phyloP scores from a whole-genome alignment of 2,329 filamentous ascomycete species.

The Didymella segeticola region DNA sequence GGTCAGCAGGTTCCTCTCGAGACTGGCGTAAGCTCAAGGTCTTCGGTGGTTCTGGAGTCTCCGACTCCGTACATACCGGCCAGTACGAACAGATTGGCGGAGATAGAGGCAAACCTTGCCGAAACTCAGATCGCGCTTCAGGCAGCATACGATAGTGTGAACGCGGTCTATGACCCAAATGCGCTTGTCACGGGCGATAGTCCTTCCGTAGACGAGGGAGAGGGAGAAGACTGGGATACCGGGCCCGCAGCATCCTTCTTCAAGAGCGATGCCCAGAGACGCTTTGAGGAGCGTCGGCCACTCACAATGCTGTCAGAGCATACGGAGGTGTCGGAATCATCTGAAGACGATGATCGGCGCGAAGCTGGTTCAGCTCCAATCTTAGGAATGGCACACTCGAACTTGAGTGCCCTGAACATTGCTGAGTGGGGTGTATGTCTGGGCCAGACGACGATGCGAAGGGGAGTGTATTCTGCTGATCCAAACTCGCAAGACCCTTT shows the following conservation, averaged over 20 bases:
- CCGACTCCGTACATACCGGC: not conserved
- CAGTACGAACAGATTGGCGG: not conserved
- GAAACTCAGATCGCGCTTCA: too few relatives aligned
- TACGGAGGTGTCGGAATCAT: not conserved
- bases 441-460: not conserved
- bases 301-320: not conserved
- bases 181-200: not conserved
- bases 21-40: not conserved
- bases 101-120: not conserved
- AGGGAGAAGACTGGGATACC: not conserved
- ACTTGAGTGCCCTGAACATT: not conserved
- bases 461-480: not conserved
- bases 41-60: not conserved
- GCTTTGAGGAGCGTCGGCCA: not conserved
- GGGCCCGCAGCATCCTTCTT: not conserved
- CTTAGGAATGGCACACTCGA: not conserved
- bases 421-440: not conserved
- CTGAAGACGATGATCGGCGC: not conserved
- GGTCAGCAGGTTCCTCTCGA: too few relatives aligned
- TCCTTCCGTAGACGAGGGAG: not conserved
- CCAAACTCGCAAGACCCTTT: not conserved
- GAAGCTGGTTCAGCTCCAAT: not conserved
- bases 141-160: too few relatives aligned
- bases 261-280: not conserved
- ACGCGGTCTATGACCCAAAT: too few relatives aligned